phyloP scores from a whole-genome alignment of 768 basidiomycete genomes.

The Hygrophoropsis aurantiaca region DNA sequence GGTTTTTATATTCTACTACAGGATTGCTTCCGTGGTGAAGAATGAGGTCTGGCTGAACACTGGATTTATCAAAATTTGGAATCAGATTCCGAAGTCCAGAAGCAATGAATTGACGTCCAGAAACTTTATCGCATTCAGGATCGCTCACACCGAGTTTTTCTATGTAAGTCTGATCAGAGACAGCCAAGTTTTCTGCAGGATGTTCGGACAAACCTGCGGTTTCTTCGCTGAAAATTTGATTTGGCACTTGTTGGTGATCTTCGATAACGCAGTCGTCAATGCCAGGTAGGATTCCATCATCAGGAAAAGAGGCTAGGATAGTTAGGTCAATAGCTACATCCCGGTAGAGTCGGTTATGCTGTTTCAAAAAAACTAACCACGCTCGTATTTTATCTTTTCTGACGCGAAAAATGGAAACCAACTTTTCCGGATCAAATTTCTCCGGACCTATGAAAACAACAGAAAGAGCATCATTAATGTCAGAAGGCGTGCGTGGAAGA shows the following conservation, averaged over 20 bases:
- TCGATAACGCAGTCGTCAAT: conserved; percentile 12
- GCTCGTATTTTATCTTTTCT: background rate
- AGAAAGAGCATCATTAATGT: conserved; percentile 23
- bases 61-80: background rate
- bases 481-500: conserved; percentile 22
- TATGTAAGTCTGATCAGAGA: no score
- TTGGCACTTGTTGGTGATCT: conserved; percentile 6
- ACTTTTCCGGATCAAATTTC: conserved; percentile 8
- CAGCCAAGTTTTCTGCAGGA: conserved; percentile 12
- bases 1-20: conserved; percentile 32
- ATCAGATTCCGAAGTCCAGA: conserved; percentile 23
- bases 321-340: background rate
- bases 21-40: conserved; percentile 16
- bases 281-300: background rate
- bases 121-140: conserved; percentile 21
- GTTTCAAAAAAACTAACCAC: conserved; percentile 1
- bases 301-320: conserved; percentile 4
- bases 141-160: conserved; percentile 32
- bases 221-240: conserved; percentile 20
- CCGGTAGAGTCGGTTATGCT: conserved; percentile 3
- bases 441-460: conserved; percentile 30
- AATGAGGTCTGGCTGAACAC: conserved; percentile 22
- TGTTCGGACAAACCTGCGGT: conserved; percentile 27
- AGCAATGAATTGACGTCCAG: conserved; percentile 22
- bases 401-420: background rate